Percentiles rank a stretch among this genome's conserved stretches.
phyloP scores from a whole-genome alignment of 2,329 filamentous ascomycete genomes.

The Canariomyces notabilis region DNA sequence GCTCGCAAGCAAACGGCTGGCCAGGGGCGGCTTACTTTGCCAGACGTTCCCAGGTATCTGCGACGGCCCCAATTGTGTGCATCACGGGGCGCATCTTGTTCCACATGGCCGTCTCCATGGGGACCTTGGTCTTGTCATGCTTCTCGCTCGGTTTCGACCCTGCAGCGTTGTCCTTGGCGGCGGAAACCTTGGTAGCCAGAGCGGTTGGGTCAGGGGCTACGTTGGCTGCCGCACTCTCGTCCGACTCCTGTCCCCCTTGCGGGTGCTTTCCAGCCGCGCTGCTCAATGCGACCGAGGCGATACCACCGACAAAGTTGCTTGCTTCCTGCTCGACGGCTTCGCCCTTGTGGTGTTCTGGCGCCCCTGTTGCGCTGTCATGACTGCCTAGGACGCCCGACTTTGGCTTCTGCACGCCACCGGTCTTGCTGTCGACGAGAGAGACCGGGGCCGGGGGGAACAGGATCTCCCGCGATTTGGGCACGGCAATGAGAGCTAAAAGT shows the following conservation, averaged over 20 bases:
- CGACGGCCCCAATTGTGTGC: conserved; percentile 46
- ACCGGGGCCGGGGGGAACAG: conserved; percentile 76
- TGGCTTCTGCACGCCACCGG: conserved; percentile 72
- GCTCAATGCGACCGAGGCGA: conserved; percentile 66
- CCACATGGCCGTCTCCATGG: conserved; percentile 73
- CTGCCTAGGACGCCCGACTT: conserved; percentile 70
- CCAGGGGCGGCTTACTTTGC: conserved; percentile 34
- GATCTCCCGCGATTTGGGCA: conserved; percentile 54
- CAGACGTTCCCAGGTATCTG: conserved; percentile 49
- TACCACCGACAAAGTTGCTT: conserved; percentile 70
- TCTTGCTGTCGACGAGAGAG: conserved; percentile 62
- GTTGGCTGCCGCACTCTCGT: conserved; percentile 32
- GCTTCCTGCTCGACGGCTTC: conserved; percentile 82
- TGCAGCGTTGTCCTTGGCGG: conserved; percentile 37
- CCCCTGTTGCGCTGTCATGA: conserved; percentile 71
- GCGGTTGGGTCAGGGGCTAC: conserved; percentile 33
- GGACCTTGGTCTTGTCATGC: conserved; percentile 73
- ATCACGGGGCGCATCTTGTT: conserved; percentile 69
- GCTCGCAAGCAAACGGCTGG: not conserved
- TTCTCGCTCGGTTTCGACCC: conserved; percentile 46
- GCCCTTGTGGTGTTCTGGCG: conserved; percentile 76
- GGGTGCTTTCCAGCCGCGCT: conserved; percentile 75
- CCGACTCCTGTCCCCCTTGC: conserved; percentile 53
- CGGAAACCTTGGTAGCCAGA: conserved; percentile 33
- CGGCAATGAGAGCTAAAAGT: conserved; percentile 60